These are phyloP conservation scores for Lipomyces orientalis DNA, from an alignment of 805 yeast genomes.

Conservation along the genomic window DNA sequence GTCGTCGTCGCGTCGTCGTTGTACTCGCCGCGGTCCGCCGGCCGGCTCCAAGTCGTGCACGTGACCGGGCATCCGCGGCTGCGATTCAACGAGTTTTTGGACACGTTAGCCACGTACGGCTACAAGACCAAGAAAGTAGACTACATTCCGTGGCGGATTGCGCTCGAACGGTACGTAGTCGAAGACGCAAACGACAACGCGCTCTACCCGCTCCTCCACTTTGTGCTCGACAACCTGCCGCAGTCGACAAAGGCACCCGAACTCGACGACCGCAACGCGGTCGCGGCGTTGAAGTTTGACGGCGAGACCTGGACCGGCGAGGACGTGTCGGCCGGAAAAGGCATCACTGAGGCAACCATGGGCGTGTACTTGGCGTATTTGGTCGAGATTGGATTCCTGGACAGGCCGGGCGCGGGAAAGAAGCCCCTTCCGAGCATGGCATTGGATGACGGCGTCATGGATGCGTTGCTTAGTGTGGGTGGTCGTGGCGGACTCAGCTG, in stretches of 20 bases:
- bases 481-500: conserved; percentile 45
- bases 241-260: conserved; percentile 94
- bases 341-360: conserved; percentile 69
- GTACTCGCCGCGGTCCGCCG: conserved; percentile 63
- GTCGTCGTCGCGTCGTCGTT: conserved; percentile 84
- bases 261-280: conserved; percentile 84
- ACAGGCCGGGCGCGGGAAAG: conserved; percentile 58
- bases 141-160: conserved; percentile 78
- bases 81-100: conserved; percentile 74
- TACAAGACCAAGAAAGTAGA: conserved; percentile 66
- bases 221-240: conserved; percentile 91
- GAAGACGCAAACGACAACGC: conserved; percentile 73
- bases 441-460: conserved; percentile 52
- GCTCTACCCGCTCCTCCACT: conserved; percentile 88
- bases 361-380: conserved; percentile 83
- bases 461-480: conserved; percentile 47
- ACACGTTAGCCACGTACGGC: conserved; percentile 70
- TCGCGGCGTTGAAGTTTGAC: conserved; percentile 68
- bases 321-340: conserved; percentile 73
- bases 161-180: conserved; percentile 77
- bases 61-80: conserved; percentile 98
- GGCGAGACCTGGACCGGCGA: conserved; percentile 60
- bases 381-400: conserved; percentile 78
- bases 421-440: conserved; percentile 59
- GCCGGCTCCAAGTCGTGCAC: conserved; percentile 79